Percentiles rank a stretch among this genome's conserved stretches.
Conservation (phyloP, 1,284 basidiomycete genomes). For the Ustanciosporium gigantosporum region DNA sequence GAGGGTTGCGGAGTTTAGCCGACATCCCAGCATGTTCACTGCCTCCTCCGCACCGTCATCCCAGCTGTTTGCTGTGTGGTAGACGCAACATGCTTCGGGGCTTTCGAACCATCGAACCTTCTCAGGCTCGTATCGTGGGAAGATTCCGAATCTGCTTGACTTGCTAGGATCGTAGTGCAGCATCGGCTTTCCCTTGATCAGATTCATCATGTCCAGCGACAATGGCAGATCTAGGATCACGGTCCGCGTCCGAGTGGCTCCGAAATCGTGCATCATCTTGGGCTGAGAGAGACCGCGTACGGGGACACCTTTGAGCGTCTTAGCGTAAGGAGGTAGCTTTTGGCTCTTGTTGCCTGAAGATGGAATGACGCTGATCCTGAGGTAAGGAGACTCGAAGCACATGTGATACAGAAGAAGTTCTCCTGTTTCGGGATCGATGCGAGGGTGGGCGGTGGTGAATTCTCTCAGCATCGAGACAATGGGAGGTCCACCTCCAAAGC, state of each 20-base stretch:
- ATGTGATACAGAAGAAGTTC: conserved; percentile 64
- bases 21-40: conserved; percentile 63
- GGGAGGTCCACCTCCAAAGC: conserved; percentile 29
- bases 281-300: conserved; percentile 53
- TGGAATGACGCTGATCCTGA: conserved; percentile 64
- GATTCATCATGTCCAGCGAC: conserved; percentile 64
- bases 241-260: conserved; percentile 61
- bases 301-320: conserved; percentile 36
- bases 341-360: neutral
- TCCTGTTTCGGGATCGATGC: conserved; percentile 63
- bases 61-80: conserved; percentile 66
- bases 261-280: conserved; percentile 66
- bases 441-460: conserved; percentile 65
- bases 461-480: conserved; percentile 61
- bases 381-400: conserved; percentile 63
- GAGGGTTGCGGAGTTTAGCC: conserved; percentile 64
- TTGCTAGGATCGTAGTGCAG: conserved; percentile 63
- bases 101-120: conserved; percentile 62
- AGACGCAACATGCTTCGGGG: conserved; percentile 63
- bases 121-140: conserved; percentile 62
- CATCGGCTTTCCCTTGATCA: conserved; percentile 63
- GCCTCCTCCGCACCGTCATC: conserved; percentile 52
- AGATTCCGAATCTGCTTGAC: conserved; percentile 63
- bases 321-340: neutral
- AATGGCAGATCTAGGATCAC: conserved; percentile 65